Evolutionary conservation across 352 stramenopile species (phyloP).

Genomic region (Globisporangium sylvaticum): DNA sequence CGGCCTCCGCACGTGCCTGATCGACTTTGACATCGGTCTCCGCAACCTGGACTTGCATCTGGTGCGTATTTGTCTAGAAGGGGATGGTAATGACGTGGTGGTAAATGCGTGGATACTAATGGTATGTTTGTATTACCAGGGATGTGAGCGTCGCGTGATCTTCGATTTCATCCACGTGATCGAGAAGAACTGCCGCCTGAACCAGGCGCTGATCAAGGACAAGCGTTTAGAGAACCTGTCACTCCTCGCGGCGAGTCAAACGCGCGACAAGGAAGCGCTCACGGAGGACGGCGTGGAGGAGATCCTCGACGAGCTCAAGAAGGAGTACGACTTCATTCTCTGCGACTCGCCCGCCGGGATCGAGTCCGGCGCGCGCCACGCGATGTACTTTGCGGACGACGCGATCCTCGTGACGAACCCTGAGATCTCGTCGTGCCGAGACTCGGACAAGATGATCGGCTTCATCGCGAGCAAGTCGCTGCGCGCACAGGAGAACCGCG

Average conservation of each 20-base stretch:
- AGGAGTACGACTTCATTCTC: constrained; percentile 89
- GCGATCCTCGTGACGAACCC: constrained; percentile 93
- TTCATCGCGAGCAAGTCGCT: constrained; percentile 91
- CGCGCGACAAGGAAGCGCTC: constrained; percentile 87
- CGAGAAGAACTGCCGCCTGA: constrained; percentile 85
- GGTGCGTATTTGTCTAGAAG: constrained; percentile 7
- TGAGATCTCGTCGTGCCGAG: constrained; percentile 89
- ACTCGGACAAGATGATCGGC: constrained; percentile 95
- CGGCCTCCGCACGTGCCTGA: constrained; percentile 88
- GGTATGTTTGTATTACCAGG: too few species aligned
- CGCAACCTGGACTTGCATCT: constrained; percentile 92
- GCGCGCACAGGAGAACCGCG: constrained; percentile 70
- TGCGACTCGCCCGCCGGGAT: constrained; percentile 90
- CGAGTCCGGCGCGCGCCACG: constrained; percentile 85
- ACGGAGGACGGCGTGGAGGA: constrained; percentile 86
- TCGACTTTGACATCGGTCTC: constrained; percentile 94
- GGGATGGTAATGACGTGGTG: neutral
- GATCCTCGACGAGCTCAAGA: constrained; percentile 77
- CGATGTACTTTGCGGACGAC: constrained; percentile 93
- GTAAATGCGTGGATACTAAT: neutral
- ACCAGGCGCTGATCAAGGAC: constrained; percentile 89
- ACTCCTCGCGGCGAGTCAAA: constrained; percentile 89
- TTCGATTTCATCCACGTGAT: constrained; percentile 95
- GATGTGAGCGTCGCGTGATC: constrained; percentile 90
- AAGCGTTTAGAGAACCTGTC: constrained; percentile 83